A percentile compares a stretch with the other conserved stretches of the same genome.
Conservation (phyloP, 108 stramenopile genomes). For the Cylindrotheca fusiformis region DNA sequence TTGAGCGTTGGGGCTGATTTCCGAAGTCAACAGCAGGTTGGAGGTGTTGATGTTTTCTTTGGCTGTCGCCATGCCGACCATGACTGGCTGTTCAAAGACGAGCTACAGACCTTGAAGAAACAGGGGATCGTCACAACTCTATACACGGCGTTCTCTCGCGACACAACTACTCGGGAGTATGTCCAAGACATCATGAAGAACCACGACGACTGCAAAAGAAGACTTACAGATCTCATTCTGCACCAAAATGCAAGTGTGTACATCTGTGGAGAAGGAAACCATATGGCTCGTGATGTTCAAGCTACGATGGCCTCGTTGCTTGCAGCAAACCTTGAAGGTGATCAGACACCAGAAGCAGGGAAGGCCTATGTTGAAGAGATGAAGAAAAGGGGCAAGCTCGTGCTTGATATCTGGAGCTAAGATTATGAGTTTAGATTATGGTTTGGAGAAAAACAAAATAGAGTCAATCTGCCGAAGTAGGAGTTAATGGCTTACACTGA, state of each 20-base stretch:
- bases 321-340: constrained; percentile 7
- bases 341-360: constrained; percentile 25
- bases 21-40: constrained; percentile 40
- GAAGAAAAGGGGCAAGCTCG: constrained; percentile 59
- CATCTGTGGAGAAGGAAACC: constrained; percentile 90
- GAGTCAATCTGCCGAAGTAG: too few relatives aligned
- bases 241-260: constrained; percentile 70
- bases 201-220: constrained; percentile 26
- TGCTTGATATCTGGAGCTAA: constrained; percentile 82
- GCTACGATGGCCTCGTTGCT: constrained; percentile 58
- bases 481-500: too few relatives aligned
- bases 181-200: constrained; percentile 80
- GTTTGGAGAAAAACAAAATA: too few relatives aligned
- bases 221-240: constrained; percentile 53
- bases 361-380: constrained; percentile 48
- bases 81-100: constrained; percentile 91
- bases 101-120: constrained; percentile 62
- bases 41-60: constrained; percentile 89
- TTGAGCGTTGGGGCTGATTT: constrained; percentile 64
- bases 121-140: constrained; percentile 72
- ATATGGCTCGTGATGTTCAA: constrained; percentile 94
- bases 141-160: constrained; percentile 89
- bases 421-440: too few relatives aligned
- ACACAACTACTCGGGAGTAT: constrained; percentile 58
- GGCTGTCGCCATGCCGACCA: constrained; percentile 89